phyloP scores from a whole-genome alignment of 1,284 basidiomycete genomes.

The Cryptococcus sp. region DNA sequence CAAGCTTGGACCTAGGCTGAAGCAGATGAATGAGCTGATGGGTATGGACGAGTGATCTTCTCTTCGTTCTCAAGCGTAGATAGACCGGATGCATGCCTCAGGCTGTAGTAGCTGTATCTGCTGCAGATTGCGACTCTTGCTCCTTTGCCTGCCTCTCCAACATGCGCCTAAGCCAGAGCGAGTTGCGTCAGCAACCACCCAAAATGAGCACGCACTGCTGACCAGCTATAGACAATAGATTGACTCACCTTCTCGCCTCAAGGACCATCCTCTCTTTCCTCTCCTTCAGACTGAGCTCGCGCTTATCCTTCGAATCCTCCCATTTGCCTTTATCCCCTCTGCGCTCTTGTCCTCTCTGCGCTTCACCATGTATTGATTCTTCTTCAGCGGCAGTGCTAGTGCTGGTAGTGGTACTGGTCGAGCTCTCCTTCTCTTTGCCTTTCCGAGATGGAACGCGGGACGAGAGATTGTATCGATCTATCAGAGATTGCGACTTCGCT shows the following conservation, averaged over 20 bases:
- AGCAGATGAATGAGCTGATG: constrained; percentile 54
- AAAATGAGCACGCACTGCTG: not conserved
- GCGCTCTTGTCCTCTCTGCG: not conserved
- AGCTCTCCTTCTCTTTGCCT: constrained; percentile 28
- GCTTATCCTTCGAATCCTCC: constrained; percentile 46
- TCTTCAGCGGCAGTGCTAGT: too few relatives aligned
- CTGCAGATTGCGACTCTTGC: constrained; percentile 1
- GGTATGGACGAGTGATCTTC: constrained; percentile 15
- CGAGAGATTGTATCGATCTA: constrained; percentile 42
- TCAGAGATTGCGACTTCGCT: constrained; percentile 28
- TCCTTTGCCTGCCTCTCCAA: constrained; percentile 38
- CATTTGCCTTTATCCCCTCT: constrained; percentile 28
- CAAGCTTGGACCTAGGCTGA: constrained; percentile 64
- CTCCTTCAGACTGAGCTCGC: constrained; percentile 44
- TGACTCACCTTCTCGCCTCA: constrained; percentile 46
- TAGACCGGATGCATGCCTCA: not conserved
- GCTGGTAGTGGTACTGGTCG: too few relatives aligned
- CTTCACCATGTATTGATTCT: too few relatives aligned
- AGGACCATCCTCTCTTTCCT: constrained; percentile 51
- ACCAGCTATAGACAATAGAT: not conserved
- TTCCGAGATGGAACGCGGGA: constrained; percentile 24
- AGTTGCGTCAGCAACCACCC: not conserved
- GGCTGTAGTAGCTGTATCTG: not conserved
- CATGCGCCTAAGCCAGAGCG: constrained; percentile 29
- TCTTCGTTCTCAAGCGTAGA: not conserved